phyloP scores from a whole-genome alignment of 139 green algal genomes.

The Chlamydomonas eustigma region DNA sequence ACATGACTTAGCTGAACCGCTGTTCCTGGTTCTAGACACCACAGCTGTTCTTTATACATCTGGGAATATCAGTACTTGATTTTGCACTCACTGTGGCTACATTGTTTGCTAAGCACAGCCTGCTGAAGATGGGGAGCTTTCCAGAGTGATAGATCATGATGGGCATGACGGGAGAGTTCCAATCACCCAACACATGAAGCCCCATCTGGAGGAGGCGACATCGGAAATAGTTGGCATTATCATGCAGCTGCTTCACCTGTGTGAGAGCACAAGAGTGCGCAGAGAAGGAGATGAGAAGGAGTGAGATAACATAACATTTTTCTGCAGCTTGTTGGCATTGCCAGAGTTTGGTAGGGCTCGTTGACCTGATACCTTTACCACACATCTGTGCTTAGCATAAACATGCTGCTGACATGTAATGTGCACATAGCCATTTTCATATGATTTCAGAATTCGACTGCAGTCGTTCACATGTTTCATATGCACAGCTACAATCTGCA shows the following conservation, averaged over 20 bases:
- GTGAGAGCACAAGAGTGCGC: constrained; percentile 18
- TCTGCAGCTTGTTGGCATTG: no score
- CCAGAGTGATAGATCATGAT: constrained; percentile 94
- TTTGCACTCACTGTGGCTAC: constrained; percentile 46
- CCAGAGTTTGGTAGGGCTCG: no score
- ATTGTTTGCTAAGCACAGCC: constrained; percentile 63
- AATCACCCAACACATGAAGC: constrained; percentile 88
- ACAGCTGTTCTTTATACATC: no score
- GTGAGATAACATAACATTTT: neutral
- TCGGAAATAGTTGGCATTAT: constrained; percentile 94
- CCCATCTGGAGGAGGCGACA: constrained; percentile 28
- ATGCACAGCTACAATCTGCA: neutral
- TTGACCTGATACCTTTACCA: no score
- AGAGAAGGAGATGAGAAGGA: neutral
- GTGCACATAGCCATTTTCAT: no score
- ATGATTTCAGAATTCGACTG: no score
- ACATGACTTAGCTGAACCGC: no score
- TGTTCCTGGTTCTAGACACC: no score
- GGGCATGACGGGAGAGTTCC: constrained; percentile 95
- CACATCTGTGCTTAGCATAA: no score
- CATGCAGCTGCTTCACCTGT: constrained; percentile 79
- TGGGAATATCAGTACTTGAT: no score
- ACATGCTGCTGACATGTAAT: no score
- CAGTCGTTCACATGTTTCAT: neutral
- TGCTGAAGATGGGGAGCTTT: constrained; percentile 63